Base-by-base conservation (phyloP, 495 filamentous ascomycete species). In the Corynascus novoguineensis region DNA sequence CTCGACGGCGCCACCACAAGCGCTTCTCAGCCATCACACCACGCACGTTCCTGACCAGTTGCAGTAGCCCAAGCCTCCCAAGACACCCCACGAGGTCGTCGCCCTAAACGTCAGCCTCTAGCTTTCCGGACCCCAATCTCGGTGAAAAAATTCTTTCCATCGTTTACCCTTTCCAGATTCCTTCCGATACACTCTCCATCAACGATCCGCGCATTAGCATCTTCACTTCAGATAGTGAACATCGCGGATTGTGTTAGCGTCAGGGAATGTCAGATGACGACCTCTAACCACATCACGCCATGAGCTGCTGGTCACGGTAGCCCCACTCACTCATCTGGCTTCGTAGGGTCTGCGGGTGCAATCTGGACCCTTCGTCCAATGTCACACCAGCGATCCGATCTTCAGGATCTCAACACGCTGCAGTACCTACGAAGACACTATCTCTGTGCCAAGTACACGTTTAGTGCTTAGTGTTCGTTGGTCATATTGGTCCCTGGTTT, bases 231-330 rank as follows among this genome's bases (percentile, higher is more conserved):
- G 17, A 5, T 29, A 10, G 40, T 7, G 21, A 10, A 21, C 25
- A 15, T 27, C 14, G 19, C 49, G 31, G 11, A 5, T 1, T 42
- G 28, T 32, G 24, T 14, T 21, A 12, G 4, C 41, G 28, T 28
- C 14, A 34, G 17, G 48, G 3, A 25, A 21, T 21, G 27, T 55
- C 38, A 45, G 41, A 59, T 59, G 60, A 60, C 52, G 60, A 41
- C 34, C 31, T 22, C 11, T 9, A 25, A 58, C 25, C 40, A 10
- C 53, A 60, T 60, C 61, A 60, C 61, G 58, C 57, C 54, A 64
- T 64, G 58, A 53, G 15, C 54, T 8, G 46, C 24, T 27, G 12
- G 42, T 28, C 22, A 42, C 12, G n/a, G 9, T 47, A 27, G 6
- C 44, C 2, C 22, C 10, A 4, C 22, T 37, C 34, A 37, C 5